Conservation (phyloP, 345 rosid species). For the Streptanthus diversifolius region DNA sequence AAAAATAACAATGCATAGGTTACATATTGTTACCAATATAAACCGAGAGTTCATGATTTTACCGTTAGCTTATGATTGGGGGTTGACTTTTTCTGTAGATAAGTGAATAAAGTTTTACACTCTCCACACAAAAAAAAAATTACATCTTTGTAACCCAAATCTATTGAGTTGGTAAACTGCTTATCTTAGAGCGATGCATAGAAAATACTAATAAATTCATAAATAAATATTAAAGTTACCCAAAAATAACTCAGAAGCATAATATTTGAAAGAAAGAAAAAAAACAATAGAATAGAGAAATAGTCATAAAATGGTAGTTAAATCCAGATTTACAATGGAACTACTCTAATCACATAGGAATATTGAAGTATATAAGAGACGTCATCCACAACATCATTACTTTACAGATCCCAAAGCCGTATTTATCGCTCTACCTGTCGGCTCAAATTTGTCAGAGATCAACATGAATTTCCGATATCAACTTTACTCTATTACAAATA, state of each 20-base stretch:
- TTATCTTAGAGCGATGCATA: not conserved
- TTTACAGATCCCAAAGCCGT: conserved; percentile 39
- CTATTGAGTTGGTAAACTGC: not conserved
- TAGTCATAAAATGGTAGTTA: no score
- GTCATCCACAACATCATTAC: conserved; percentile 29
- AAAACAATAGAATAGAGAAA: no score
- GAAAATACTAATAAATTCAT: not conserved
- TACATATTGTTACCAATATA: not conserved
- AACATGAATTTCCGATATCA: conserved; percentile 36
- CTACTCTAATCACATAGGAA: not conserved
- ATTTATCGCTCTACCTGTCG: conserved; percentile 31
- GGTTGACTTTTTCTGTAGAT: not conserved
- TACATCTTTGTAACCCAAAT: not conserved
- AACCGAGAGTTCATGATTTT: not conserved
- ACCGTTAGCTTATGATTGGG: not conserved
- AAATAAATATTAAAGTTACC: not conserved
- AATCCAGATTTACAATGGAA: not conserved
- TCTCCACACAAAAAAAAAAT: not conserved
- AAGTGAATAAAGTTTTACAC: not conserved
- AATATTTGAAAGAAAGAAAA: no score
- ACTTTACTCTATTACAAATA: conserved; percentile 19
- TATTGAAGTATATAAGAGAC: not conserved
- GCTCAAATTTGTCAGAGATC: conserved; percentile 33
- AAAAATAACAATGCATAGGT: no score
- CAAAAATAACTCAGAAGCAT: not conserved